phyloP scores from a whole-genome alignment of 2,329 filamentous ascomycete genomes.

The Biscogniauxia mediterranea region DNA sequence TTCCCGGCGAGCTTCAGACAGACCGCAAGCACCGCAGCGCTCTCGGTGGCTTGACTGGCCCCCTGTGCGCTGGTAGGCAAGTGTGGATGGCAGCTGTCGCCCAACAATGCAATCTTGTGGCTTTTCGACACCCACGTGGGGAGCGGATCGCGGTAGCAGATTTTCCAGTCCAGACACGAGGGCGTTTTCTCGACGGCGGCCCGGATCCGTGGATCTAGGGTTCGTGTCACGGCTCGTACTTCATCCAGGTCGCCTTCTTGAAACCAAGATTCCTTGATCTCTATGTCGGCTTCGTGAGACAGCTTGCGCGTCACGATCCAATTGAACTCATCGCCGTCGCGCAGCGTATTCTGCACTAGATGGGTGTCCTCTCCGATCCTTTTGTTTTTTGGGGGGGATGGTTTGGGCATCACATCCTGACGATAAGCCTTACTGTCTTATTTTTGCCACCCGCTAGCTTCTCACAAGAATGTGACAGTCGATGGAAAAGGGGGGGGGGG shows the following conservation, averaged over 20 bases:
- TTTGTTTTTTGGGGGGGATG: not conserved
- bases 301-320: constrained; percentile 47
- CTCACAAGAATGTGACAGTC: not conserved
- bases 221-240: constrained; percentile 35
- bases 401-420: not conserved
- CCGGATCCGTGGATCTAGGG: constrained; percentile 44
- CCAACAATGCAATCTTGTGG: constrained; percentile 48
- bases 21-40: constrained; percentile 44
- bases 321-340: constrained; percentile 43
- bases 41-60: constrained; percentile 53
- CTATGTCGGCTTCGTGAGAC: constrained; percentile 40
- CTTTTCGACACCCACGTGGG: constrained; percentile 51
- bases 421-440: constrained; percentile 3
- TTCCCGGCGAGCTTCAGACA: constrained; percentile 44
- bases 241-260: constrained; percentile 46
- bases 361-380: constrained; percentile 44
- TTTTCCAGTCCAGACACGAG: constrained; percentile 51
- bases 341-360: constrained; percentile 43
- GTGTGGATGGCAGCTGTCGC: constrained; percentile 54
- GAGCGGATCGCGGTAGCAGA: constrained; percentile 52
- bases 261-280: constrained; percentile 48
- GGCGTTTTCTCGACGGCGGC: constrained; percentile 45
- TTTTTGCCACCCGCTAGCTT: not conserved
- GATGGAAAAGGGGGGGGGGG: not conserved
- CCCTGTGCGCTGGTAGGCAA: constrained; percentile 53